Evolutionary conservation across 257 asterid species (phyloP), one percentile per base, ranked within the genome.

Genomic region (Nemophila menziesii): DNA sequence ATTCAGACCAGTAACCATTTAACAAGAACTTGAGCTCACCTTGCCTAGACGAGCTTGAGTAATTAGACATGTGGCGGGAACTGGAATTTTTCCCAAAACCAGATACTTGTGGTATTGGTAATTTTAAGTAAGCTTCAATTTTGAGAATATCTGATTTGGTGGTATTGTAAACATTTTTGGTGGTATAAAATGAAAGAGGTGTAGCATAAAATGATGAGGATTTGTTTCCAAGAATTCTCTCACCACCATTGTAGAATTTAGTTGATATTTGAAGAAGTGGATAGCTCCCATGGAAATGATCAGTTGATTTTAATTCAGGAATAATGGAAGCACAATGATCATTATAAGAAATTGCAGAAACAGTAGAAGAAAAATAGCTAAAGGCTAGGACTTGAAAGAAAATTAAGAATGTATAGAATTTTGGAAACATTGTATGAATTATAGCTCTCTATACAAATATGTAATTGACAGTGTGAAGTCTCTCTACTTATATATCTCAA

Each of bases 1-100:
- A 12, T 49, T 68, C 84, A 1, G 85, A 65, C 76, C 74, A 76
- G 60, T 64, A 76, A 0, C 92, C 94, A 16, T 40, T 36, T 5
- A 83, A 44, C 45, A 5, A 43, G 46, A 79, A 73, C 1, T 39
- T 39, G 46, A 75, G 13, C 8, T 8, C 1, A 23, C 47, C 3
- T 5, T n/a, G 33, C 54, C 22, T 7, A 29, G 12, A 2, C 12
- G 36, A 2, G 12, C 36, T 2, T 4, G 33, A 9, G 7, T 7
- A 29, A 29, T 29, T 2, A 3, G 9, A 2, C 8, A 1, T 7
- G 12, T 29, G 36, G 36, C 36, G 12, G 8, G 9, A 9, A 24
- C 6, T 24, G 33, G 33, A 24, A 24, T 9, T 24, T 24, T 24
- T 24, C 33, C 6, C 4, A 24, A 24, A 9, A 24, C 9, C 9